These are phyloP conservation scores for Oryza officinalis DNA, from an alignment of 176 grass and related monocot genomes.

Conservation along the genomic window DNA sequence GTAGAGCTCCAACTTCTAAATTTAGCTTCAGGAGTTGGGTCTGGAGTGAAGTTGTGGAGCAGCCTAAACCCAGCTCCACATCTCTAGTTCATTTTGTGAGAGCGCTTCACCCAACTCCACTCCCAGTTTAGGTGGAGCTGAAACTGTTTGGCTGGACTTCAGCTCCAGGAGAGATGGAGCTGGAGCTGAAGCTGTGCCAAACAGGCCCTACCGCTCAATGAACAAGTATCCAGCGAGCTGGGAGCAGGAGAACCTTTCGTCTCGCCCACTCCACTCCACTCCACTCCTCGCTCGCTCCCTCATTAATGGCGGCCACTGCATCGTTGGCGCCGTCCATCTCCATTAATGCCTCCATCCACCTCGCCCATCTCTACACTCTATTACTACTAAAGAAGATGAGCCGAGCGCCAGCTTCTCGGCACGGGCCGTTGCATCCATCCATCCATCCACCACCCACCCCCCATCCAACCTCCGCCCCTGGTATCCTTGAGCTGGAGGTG, in stretches of 20 bases:
- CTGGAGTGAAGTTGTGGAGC: no score
- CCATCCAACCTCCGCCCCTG: background rate
- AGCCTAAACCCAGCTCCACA: no score
- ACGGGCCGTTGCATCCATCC: background rate
- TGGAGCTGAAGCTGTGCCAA: no score
- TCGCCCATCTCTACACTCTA: background rate
- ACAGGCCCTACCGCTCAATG: no score
- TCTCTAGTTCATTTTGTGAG: no score
- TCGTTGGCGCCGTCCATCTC: slow-evolving; percentile 37
- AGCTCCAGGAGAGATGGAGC: no score
- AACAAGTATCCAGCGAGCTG: background rate
- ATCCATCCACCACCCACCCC: slow-evolving; percentile 28
- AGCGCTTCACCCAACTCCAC: no score
- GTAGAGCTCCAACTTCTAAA: no score
- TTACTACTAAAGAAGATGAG: background rate
- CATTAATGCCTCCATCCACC: slow-evolving; percentile 59
- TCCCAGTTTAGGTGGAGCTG: no score
- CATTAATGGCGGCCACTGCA: slow-evolving; percentile 55
- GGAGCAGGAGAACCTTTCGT: background rate
- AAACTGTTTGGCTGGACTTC: no score
- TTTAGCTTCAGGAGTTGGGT: no score
- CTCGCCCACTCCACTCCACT: background rate
- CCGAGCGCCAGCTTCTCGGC: slow-evolving; percentile 13
- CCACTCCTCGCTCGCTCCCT: background rate
- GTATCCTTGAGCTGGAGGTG: slow-evolving; percentile 51